phyloP scores from a whole-genome alignment of 129 eudicot species.

The Deinandra increscens region DNA sequence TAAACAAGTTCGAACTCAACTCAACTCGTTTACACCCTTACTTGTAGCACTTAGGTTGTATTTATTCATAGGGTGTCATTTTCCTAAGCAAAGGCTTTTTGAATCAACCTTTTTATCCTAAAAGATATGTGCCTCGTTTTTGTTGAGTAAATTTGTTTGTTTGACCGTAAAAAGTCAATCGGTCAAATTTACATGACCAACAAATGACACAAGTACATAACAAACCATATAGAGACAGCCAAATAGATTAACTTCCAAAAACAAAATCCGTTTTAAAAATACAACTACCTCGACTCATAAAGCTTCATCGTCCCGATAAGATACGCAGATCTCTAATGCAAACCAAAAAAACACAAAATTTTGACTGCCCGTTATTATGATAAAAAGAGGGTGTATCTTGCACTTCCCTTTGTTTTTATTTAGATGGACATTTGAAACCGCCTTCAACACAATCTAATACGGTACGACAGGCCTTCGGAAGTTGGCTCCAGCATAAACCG shows the following conservation, averaged over 20 bases:
- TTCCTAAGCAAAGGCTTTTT: too few species aligned
- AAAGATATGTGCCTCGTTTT: too few species aligned
- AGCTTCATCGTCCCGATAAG: background rate
- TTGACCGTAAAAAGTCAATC: too few species aligned
- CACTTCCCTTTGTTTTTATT: conserved; percentile 13
- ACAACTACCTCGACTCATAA: conserved; percentile 6
- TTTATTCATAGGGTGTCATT: too few species aligned
- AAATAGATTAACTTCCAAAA: conserved; percentile 10
- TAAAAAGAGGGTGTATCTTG: background rate
- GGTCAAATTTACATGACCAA: background rate
- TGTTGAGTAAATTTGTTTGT: too few species aligned
- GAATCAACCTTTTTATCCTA: too few species aligned
- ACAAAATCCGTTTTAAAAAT: background rate
- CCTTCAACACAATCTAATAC: conserved; percentile 37
- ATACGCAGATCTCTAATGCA: background rate
- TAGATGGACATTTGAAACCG: conserved; percentile 5
- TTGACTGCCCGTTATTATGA: conserved; percentile 11
- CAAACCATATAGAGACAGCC: too few species aligned
- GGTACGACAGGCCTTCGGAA: conserved; percentile 88
- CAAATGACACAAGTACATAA: background rate
- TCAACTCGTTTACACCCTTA: too few species aligned
- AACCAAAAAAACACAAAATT: background rate
- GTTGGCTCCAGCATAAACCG: conserved; percentile 85
- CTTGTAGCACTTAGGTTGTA: too few species aligned
- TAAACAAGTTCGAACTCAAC: too few species aligned